Base-by-base conservation (phyloP, 768 basidiomycete genomes). In the Lactarius quietus region DNA sequence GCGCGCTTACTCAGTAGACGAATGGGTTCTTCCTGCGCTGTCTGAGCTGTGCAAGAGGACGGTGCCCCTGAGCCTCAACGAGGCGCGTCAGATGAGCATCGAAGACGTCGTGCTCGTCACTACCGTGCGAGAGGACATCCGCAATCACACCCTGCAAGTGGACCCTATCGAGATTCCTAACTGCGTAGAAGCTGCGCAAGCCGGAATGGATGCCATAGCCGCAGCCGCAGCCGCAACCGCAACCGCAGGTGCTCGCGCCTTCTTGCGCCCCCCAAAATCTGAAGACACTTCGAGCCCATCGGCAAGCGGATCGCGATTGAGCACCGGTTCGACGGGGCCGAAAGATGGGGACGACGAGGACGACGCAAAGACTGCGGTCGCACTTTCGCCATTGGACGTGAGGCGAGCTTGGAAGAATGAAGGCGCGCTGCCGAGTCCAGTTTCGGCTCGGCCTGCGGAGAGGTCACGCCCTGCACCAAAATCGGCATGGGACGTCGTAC, bases 91-190 rank as follows among this genome's bases (percentile, higher is more conserved):
- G 23, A 60, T 70, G 61, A 58, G 23, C n/a, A 51, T 68, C 15
- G 61, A 70, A 4, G 69, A 70, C 51, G 36, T 66, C 17, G 56
- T 63, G 29, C 41, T 70, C 18, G 31, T 70, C 29, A 57, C 53
- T 14, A 60, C 57, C 29, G 59, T 70, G n/a, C 64, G 69, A 1
- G 69, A 70, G 48, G 64, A 53, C 61, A 69, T 69, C 62, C 68
- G 57, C 9, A 18, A 5, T n/a, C 66, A 59, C 26, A 17, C 53
- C 17, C 53, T 62, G 12, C 59, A 62, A 31, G 51, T 63, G 7
- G 64, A 64, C 35, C 52, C 58, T 17, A 23, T 35, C 43, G 59
- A 57, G 29, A 59, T 62, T 29, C 45, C 53, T 10, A 38, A 63
- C 33, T 59, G 60, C 61, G 26, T 70, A 17, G 52, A 59, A 62